Evolutionary conservation across 805 yeast species (phyloP), one percentile per base, ranked within the genome.

Genomic region (Yarrowia divulgata): DNA sequence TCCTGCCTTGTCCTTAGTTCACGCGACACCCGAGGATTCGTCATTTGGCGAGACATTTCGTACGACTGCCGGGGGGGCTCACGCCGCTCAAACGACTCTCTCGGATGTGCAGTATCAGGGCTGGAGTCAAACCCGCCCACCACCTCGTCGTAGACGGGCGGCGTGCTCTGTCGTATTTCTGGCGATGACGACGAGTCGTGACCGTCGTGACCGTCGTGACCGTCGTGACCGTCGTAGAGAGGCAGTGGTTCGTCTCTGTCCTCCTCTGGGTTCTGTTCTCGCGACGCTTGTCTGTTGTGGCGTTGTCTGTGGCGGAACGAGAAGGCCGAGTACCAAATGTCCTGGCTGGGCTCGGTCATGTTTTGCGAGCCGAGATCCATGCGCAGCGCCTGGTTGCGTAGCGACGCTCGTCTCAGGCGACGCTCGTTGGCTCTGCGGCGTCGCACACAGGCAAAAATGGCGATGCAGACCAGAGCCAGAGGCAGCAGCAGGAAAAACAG

Each of bases 401-500:
- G 39, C 37, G 68, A 63, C 8, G 68, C 68, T 3, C 48, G 46
- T 8, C 68, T 19, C 16, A 63, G 48, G 2, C 48, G 19, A 7
- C 57, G 46, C 14, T 48, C 55, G 18, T 63, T 63, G 37, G 57
- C 48, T 9, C 57, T 52, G n/a, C 68, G 35, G 52, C 57, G 52
- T 6, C 68, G 43, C 10, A 63, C 46, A 19, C 68, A 63, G 5
- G 68, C 68, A 40, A 63, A 63, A 10, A 63, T 29, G 29, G 32
- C 68, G n/a, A 63, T 49, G 48, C 57, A 48, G 10, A 63, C 55
- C 9, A 63, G 45, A 5, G 57, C 57, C 48, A 63, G 57, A 1
- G 68, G 68, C 39, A 63, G 39, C 68, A 63, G 48, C 48, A 63
- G 57, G 35, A 63, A 63, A 18, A 63, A 63, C 32, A 63, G 68